Percentiles rank a stretch among this genome's conserved stretches.
Evolutionary conservation across 768 basidiomycete species (phyloP).

Genomic region (Chlorophyllum brunneum): DNA sequence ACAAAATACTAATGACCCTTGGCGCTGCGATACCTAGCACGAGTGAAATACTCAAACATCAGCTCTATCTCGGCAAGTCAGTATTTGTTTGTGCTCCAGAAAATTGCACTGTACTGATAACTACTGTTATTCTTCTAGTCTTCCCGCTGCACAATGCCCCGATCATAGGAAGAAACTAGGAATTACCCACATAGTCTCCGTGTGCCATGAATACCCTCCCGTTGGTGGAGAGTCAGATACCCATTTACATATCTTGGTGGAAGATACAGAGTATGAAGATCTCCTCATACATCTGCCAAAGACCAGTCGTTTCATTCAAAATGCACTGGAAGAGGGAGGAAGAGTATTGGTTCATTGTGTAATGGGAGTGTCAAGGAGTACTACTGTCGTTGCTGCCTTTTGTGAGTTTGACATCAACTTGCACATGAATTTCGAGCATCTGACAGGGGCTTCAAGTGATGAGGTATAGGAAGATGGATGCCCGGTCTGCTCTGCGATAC

Average conservation of each 20-base stretch:
- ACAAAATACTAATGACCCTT: not conserved
- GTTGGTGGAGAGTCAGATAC: constrained; percentile 26
- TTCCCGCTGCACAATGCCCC: constrained; percentile 31
- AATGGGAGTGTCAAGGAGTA: constrained; percentile 70
- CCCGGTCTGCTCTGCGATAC: constrained; percentile 41
- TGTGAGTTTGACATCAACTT: constrained; percentile 30
- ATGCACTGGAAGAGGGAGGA: constrained; percentile 48
- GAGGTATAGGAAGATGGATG: constrained; percentile 38
- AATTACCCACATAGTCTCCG: constrained; percentile 54
- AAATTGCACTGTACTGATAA: not conserved
- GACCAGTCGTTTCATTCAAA: constrained; percentile 59
- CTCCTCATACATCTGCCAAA: constrained; percentile 62
- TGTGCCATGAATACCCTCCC: constrained; percentile 52
- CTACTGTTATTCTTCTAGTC: constrained; percentile 20
- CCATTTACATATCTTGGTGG: constrained; percentile 36
- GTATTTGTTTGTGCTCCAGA: constrained; percentile 13
- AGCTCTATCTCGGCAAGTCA: constrained; percentile 42
- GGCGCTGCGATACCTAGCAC: not conserved
- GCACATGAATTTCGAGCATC: not conserved
- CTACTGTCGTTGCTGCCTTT: constrained; percentile 56
- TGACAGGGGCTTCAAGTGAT: constrained; percentile 38
- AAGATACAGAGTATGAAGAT: constrained; percentile 45
- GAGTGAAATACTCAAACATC: constrained; percentile 33
- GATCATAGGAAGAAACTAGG: constrained; percentile 28
- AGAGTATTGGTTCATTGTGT: constrained; percentile 68